Evolutionary conservation across 441 rosid genomes (phyloP).

Genomic region (Croton laevigatus): DNA sequence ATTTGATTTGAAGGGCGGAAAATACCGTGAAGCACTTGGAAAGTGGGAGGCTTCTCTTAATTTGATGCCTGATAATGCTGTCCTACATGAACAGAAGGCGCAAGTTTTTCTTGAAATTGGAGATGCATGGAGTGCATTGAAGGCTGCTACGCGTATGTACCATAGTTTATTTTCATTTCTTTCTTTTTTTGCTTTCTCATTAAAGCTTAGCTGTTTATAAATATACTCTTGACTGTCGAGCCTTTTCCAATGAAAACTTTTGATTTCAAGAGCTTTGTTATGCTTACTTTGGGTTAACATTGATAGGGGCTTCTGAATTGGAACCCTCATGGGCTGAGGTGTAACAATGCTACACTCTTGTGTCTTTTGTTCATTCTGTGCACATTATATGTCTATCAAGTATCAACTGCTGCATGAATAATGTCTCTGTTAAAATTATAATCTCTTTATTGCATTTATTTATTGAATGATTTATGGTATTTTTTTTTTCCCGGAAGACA

Average conservation of each 20-base stretch:
- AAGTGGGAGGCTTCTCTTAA: conserved; percentile 89
- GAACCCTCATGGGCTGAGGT: conserved; percentile 89
- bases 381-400: background rate
- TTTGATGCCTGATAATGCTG: conserved; percentile 58
- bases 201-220: background rate
- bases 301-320: conserved; percentile 72
- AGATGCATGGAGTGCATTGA: conserved; percentile 77
- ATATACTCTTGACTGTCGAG: background rate
- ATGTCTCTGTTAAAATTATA: background rate
- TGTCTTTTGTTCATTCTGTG: background rate
- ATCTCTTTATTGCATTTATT: background rate
- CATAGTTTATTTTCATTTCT: conserved; percentile 3
- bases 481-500: background rate
- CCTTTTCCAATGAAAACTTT: background rate
- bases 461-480: background rate
- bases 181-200: background rate
- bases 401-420: background rate
- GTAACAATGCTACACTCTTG: conserved; percentile 8
- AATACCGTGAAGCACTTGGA: conserved; percentile 75
- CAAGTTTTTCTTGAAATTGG: conserved; percentile 87
- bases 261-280: background rate
- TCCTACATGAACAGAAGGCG: conserved; percentile 84
- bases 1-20: conserved; percentile 59
- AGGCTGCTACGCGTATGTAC: conserved; percentile 63
- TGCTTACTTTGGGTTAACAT: conserved; percentile 14